These are phyloP conservation scores for Forsythia suspensa DNA, from an alignment of 257 asterid species.

Conservation along the genomic window DNA sequence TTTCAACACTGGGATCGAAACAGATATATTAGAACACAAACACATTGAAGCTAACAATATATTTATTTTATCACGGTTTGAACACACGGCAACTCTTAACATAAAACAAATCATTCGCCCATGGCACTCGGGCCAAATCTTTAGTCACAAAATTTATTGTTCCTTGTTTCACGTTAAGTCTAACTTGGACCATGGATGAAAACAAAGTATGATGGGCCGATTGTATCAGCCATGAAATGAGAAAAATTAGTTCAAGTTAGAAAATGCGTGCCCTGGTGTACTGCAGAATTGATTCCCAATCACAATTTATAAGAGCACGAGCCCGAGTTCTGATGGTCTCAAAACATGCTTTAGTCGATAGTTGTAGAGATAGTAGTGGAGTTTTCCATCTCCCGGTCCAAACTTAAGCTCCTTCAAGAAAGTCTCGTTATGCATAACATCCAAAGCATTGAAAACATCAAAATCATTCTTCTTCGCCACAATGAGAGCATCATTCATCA, in stretches of 20 bases:
- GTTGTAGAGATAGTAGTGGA: slow-evolving; percentile 85
- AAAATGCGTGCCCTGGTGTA: slow-evolving; percentile 22
- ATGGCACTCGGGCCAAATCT: slow-evolving; percentile 18
- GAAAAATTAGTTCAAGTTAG: slow-evolving; percentile 19
- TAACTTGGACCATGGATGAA: slow-evolving; percentile 16
- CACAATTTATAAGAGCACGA: slow-evolving; percentile 66
- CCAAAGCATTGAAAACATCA: slow-evolving; percentile 88
- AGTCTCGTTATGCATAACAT: slow-evolving; percentile 75
- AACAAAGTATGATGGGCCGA: background rate
- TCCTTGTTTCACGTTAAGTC: background rate
- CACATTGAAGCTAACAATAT: background rate
- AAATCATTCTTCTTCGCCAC: slow-evolving; percentile 76
- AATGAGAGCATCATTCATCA: slow-evolving; percentile 83
- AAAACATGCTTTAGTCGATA: slow-evolving; percentile 65
- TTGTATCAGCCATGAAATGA: slow-evolving; percentile 11
- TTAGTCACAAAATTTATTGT: slow-evolving; percentile 24
- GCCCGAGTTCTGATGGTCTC: slow-evolving; percentile 78
- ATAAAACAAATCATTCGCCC: slow-evolving; percentile 9
- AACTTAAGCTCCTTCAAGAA: slow-evolving; percentile 90
- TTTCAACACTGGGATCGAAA: background rate
- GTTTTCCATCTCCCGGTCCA: slow-evolving; percentile 88
- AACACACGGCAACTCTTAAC: slow-evolving; percentile 1
- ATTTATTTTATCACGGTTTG: background rate
- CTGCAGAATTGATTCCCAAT: background rate
- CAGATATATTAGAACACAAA: background rate